phyloP scores from a whole-genome alignment of 2,329 filamentous ascomycete species.

The Zasmidium angulare region DNA sequence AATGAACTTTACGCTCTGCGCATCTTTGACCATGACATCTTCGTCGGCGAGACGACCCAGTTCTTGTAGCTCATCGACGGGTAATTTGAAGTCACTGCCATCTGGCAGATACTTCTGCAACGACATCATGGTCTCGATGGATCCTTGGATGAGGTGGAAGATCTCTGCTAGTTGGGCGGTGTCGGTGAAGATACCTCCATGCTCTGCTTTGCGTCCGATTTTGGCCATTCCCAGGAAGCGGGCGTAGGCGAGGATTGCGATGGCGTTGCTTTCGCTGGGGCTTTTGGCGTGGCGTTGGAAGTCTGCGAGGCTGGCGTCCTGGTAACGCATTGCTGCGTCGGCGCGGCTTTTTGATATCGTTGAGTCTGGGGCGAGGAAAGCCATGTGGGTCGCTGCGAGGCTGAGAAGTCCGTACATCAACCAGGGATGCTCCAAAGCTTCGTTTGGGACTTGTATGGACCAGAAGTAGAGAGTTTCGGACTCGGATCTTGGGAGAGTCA shows the following conservation, averaged over 20 bases:
- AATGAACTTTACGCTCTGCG: not conserved
- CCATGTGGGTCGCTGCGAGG: not conserved
- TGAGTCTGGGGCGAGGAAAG: not conserved
- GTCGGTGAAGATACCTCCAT: too few relatives aligned
- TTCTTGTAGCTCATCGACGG: not conserved
- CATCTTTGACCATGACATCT: not conserved
- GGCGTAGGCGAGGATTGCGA: not conserved
- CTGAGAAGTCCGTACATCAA: conserved; percentile 6
- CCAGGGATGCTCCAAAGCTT: conserved; percentile 1
- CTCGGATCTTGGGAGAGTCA: not conserved
- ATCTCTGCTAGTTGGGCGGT: not conserved
- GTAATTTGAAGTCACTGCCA: not conserved
- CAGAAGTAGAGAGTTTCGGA: conserved; percentile 3
- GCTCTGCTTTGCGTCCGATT: too few relatives aligned
- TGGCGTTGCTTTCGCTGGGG: not conserved
- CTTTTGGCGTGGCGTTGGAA: not conserved
- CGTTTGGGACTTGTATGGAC: not conserved
- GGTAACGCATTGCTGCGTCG: conserved; percentile 1
- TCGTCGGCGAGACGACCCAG: not conserved
- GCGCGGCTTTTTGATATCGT: not conserved
- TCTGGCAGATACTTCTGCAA: conserved; percentile 2
- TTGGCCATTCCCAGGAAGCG: too few relatives aligned
- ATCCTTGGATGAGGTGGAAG: conserved; percentile 1
- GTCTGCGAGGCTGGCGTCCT: not conserved
- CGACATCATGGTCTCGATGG: not conserved